A percentile compares a stretch with the other conserved stretches of the same genome.
Conservation (phyloP, 2,329 filamentous ascomycete species). For the Aspergillus sp. region DNA sequence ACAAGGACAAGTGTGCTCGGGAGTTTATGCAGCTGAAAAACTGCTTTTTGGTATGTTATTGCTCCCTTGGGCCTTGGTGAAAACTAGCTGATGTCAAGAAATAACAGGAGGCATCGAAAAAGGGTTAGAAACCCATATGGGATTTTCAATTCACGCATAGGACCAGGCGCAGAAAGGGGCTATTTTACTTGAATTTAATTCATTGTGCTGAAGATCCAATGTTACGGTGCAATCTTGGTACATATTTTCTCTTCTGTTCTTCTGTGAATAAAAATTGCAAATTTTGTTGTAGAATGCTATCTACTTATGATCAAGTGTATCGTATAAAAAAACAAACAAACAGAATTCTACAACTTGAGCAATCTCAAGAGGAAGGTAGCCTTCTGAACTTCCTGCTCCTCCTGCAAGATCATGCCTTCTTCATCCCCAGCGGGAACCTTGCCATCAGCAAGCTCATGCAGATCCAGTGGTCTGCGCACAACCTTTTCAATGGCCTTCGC, state of each 20-base stretch:
- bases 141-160: too few relatives aligned
- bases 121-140: slow-evolving; percentile 11
- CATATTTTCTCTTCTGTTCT: too few relatives aligned
- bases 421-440: slow-evolving; percentile 50
- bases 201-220: neutral
- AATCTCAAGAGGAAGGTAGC: slow-evolving; percentile 74
- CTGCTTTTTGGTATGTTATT: slow-evolving; percentile 69
- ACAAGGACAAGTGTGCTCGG: slow-evolving; percentile 82
- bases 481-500: slow-evolving; percentile 67
- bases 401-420: slow-evolving; percentile 66
- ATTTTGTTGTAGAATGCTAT: neutral
- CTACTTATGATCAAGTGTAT: neutral
- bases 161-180: neutral
- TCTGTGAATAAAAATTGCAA: neutral
- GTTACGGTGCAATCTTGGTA: too few relatives aligned
- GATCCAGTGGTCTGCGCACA: slow-evolving; percentile 70
- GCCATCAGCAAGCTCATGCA: slow-evolving; percentile 58
- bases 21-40: slow-evolving; percentile 84
- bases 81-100: slow-evolving; percentile 5
- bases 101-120: slow-evolving; percentile 49
- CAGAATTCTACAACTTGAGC: slow-evolving; percentile 58
- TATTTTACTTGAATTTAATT: neutral
- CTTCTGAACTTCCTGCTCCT: slow-evolving; percentile 81
- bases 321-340: slow-evolving; percentile 1
- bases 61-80: neutral